Evolutionary conservation across 164 flowering plant genomes (phyloP).

Genomic region (Platanus orientalis): DNA sequence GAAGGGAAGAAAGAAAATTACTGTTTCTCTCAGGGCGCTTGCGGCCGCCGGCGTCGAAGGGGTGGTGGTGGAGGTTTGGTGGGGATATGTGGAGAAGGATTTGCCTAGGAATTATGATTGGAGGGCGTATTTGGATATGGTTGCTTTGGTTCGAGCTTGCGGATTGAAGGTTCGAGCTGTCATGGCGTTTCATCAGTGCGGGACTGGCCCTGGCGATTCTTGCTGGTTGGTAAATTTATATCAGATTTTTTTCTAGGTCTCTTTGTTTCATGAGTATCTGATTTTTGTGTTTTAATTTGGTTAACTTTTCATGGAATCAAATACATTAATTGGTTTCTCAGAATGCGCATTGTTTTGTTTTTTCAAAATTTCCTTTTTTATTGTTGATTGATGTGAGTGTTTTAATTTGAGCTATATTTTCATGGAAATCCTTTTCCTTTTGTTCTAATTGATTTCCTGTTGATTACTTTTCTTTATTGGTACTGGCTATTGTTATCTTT

Average conservation of each 20-base stretch:
- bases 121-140: slow-evolving; percentile 55
- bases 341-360: too few species aligned
- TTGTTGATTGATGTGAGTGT: too few species aligned
- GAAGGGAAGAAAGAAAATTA: slow-evolving; percentile 34
- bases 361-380: too few species aligned
- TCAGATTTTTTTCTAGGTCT: background rate
- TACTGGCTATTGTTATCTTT: too few species aligned
- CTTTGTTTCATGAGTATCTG: too few species aligned
- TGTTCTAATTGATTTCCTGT: too few species aligned
- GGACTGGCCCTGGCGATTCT: slow-evolving; percentile 44
- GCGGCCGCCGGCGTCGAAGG: slow-evolving; percentile 62
- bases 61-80: slow-evolving; percentile 70
- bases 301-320: too few species aligned
- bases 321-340: too few species aligned
- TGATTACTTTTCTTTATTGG: too few species aligned
- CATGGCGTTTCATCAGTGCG: slow-evolving; percentile 66
- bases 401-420: too few species aligned
- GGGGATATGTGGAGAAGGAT: slow-evolving; percentile 73
- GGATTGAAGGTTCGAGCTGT: slow-evolving; percentile 63
- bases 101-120: slow-evolving; percentile 52
- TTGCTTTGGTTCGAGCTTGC: slow-evolving; percentile 33
- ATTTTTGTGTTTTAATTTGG: too few species aligned
- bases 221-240: slow-evolving; percentile 33
- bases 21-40: slow-evolving; percentile 42
- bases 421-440: too few species aligned